Evolutionary conservation across 2,329 filamentous ascomycete species (phyloP), one percentile per base, ranked within the genome.

Genomic region (Diplodia intermedia): DNA sequence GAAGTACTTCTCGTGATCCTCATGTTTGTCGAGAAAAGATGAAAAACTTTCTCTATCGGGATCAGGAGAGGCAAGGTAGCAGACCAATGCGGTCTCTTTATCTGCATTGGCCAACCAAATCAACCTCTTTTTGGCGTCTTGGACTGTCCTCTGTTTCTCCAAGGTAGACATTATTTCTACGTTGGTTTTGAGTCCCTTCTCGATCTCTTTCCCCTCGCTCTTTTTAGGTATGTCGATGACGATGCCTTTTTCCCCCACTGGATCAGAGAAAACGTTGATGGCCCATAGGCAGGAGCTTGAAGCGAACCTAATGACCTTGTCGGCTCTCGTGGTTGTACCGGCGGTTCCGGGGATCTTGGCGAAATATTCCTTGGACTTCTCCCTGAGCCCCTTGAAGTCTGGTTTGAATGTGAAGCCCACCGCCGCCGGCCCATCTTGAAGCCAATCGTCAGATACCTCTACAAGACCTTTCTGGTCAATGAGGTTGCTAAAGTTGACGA

Each of bases 1-100:
- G 43, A 75, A 69, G 40, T 71, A 70, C 2, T 69, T 69, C 12
- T 70, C 65, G 2, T 70, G 65, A 9, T 63, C 66, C 0, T 62
- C 66, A 55, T 77, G 74, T 0, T 73, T 69, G 11, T 76, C 69
- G 29, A 69, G 71, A 57, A 76, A 76, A 0, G 1, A 54, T 65
- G 1, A 75, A 62, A 38, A 38, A 7, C n/a, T 36, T n/a, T 65
- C 62, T 50, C 31, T 70, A 69, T 14, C 54, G 1, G 14, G 3
- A 0, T 3, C 1, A 18, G 71, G 69, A 9, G 69, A 71, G 55
- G 53, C 66, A 18, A 70, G 40, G 33, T 56, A 71, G 55, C 71
- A 72, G 29, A 70, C 40, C 9, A 69, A 26, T 50, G 69, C 40
- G 7, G 62, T 40, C 23, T 23, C 9, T 31, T 12, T 38, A 49